Conservation (phyloP, 129 eudicot genomes). For the Ambrosia trifida region DNA sequence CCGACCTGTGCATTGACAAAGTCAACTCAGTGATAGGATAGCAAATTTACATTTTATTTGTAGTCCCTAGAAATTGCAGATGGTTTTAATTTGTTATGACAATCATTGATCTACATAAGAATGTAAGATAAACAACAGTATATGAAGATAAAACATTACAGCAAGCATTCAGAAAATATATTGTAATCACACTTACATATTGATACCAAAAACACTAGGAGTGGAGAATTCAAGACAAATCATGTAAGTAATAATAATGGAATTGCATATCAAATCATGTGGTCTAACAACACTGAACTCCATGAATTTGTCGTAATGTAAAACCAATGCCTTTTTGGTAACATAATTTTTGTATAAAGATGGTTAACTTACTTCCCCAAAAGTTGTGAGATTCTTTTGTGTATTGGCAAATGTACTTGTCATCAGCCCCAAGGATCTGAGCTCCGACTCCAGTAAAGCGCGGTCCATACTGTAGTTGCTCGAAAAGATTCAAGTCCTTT, state of each 20-base stretch:
- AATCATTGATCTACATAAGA: not conserved
- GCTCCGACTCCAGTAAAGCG: conserved; percentile 93
- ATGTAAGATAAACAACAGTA: not conserved
- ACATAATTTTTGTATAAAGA: not conserved
- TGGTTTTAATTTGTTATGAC: not conserved
- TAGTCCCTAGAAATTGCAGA: conserved; percentile 15
- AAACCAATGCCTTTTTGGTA: conserved; percentile 3
- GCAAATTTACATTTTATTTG: not conserved
- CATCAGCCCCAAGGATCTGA: conserved; percentile 91
- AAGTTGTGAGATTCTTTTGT: conserved; percentile 68
- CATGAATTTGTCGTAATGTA: not conserved
- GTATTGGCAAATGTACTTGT: conserved; percentile 89
- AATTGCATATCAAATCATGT: no score
- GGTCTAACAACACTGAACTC: not conserved
- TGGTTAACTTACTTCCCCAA: conserved; percentile 81
- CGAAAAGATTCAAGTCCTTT: conserved; percentile 54
- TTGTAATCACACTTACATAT: no score
- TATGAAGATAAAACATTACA: not conserved
- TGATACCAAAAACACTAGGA: no score
- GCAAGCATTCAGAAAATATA: not conserved
- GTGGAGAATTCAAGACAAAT: no score
- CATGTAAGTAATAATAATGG: no score
- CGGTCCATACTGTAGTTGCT: conserved; percentile 69
- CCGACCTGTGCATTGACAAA: conserved; percentile 54
- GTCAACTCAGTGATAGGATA: conserved; percentile 22